These are phyloP conservation scores for Monocercomonoides exilis DNA, from an alignment of 78 protist species.

Conservation along the genomic window DNA sequence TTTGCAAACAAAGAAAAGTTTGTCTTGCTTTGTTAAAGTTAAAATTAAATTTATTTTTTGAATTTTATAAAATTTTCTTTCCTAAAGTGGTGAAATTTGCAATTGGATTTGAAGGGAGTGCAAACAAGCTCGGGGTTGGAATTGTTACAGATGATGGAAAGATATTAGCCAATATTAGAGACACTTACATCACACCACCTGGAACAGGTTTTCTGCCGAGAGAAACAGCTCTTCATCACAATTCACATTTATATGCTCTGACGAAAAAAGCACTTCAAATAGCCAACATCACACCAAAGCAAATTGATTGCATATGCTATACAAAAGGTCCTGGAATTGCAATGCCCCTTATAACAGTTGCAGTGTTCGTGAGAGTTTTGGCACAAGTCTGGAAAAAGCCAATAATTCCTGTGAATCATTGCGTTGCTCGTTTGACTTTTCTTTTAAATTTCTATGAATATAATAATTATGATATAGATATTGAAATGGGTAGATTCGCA, in stretches of 20 bases:
- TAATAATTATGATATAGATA: conserved; percentile 46
- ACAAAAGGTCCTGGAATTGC: conserved; percentile 97
- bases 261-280: conserved; percentile 46
- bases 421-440: conserved; percentile 66
- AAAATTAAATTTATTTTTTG: too few species aligned
- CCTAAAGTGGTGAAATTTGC: too few species aligned
- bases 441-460: background rate
- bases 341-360: conserved; percentile 72
- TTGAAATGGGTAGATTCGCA: conserved; percentile 95
- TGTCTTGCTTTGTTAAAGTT: too few species aligned
- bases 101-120: conserved; percentile 94
- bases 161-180: conserved; percentile 79
- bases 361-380: conserved; percentile 77
- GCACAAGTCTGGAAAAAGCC: conserved; percentile 89
- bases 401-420: conserved; percentile 87
- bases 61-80: too few species aligned
- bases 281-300: conserved; percentile 53
- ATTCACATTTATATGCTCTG: background rate
- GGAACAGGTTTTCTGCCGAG: conserved; percentile 92
- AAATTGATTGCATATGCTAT: conserved; percentile 58
- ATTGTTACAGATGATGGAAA: conserved; percentile 79
- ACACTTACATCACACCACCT: conserved; percentile 90
- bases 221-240: conserved; percentile 74
- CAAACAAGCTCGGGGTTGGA: conserved; percentile 96
- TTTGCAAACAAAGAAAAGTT: too few species aligned